These are phyloP conservation scores for Colletotrichum zoysiae DNA, from an alignment of 2,329 filamentous ascomycete genomes.

Conservation along the genomic window DNA sequence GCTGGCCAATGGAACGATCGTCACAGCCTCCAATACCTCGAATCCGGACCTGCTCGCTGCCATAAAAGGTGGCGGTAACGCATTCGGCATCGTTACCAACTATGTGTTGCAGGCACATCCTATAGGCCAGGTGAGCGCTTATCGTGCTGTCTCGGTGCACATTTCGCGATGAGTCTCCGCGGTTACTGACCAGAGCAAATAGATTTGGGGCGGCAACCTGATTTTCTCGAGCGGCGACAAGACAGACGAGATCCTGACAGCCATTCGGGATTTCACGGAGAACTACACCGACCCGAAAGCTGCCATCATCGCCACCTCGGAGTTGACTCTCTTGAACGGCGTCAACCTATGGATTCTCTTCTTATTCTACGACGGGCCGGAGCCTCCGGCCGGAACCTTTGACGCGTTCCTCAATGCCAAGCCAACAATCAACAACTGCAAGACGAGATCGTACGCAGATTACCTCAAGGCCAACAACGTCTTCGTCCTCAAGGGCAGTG, in stretches of 20 bases:
- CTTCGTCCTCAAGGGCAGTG: slow-evolving; percentile 50
- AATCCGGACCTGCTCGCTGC: slow-evolving; percentile 65
- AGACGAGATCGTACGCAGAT: slow-evolving; percentile 61
- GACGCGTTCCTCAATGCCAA: slow-evolving; percentile 65
- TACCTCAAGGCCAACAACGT: slow-evolving; percentile 57
- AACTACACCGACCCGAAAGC: slow-evolving; percentile 70
- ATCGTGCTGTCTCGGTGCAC: neutral
- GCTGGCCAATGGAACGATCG: slow-evolving; percentile 61
- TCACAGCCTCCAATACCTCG: slow-evolving; percentile 56
- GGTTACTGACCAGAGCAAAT: neutral
- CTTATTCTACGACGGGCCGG: slow-evolving; percentile 71
- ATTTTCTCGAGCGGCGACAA: slow-evolving; percentile 51
- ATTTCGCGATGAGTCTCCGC: neutral
- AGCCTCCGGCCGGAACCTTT: slow-evolving; percentile 66
- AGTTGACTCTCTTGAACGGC: slow-evolving; percentile 57
- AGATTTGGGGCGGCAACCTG: slow-evolving; percentile 59
- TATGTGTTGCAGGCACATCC: slow-evolving; percentile 59
- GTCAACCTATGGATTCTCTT: slow-evolving; percentile 71
- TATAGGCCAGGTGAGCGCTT: slow-evolving; percentile 46
- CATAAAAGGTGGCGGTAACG: slow-evolving; percentile 68
- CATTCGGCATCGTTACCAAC: slow-evolving; percentile 65
- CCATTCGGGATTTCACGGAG: slow-evolving; percentile 67
- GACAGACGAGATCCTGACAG: slow-evolving; percentile 56
- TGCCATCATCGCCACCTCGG: slow-evolving; percentile 68
- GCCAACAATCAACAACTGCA: slow-evolving; percentile 58